A percentile compares a stretch with the other conserved stretches of the same genome.
Conservation (phyloP, 2,329 filamentous ascomycete genomes). For the Aspergillus quadrilineatus region DNA sequence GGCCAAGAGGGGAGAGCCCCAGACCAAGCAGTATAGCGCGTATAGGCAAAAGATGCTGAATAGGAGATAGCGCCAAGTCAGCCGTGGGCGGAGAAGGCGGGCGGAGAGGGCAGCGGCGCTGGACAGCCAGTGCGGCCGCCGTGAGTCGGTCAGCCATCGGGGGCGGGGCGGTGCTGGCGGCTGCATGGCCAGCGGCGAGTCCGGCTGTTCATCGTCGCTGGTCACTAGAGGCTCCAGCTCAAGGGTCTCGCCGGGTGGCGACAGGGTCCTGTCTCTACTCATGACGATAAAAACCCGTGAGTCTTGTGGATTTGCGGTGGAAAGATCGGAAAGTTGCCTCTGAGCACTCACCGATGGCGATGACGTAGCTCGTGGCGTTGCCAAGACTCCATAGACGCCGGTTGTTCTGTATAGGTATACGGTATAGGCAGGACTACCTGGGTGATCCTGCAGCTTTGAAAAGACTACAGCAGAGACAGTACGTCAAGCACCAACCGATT, state of each 20-base stretch:
- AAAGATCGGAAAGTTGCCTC: background rate
- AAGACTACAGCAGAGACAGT: no score
- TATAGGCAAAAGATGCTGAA: background rate
- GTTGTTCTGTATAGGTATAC: no score
- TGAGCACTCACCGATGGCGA: background rate
- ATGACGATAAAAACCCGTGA: background rate
- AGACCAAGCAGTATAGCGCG: background rate
- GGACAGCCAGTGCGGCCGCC: background rate
- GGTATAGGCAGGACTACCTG: no score
- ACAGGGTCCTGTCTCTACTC: background rate
- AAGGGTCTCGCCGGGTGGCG: background rate
- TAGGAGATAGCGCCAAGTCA: background rate
- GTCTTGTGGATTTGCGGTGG: background rate
- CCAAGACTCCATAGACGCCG: background rate
- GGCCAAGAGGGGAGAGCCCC: background rate
- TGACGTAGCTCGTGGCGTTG: background rate
- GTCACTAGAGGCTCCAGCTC: background rate
- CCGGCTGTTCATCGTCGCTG: background rate
- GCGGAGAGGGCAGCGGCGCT: background rate
- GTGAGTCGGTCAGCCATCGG: background rate
- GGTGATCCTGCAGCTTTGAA: no score
- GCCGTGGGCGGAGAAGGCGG: background rate
- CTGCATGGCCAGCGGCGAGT: slow-evolving; percentile 1
- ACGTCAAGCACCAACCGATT: no score
- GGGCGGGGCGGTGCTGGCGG: background rate